Conservation (phyloP, 345 rosid species). For the Gossypium mustelinum region DNA sequence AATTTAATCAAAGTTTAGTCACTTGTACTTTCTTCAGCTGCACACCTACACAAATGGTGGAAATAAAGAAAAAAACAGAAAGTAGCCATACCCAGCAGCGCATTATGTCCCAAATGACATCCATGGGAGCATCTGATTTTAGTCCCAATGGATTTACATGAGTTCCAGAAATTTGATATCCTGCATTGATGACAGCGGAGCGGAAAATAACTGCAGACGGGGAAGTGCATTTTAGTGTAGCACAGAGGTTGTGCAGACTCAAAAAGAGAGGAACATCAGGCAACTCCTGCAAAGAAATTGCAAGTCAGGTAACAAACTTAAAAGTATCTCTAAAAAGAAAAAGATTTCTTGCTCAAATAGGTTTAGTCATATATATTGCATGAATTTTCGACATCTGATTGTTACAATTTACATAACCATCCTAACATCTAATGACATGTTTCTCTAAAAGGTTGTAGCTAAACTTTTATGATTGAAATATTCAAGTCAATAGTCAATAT, state of each 20-base stretch:
- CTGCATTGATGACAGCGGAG: constrained; percentile 94
- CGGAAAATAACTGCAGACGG: constrained; percentile 93
- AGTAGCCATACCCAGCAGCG: constrained; percentile 82
- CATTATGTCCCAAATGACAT: constrained; percentile 97
- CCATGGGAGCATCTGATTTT: constrained; percentile 99
- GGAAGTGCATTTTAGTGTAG: constrained; percentile 90
- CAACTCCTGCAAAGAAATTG: constrained; percentile 61
- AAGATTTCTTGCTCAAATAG: background rate
- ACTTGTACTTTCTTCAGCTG: background rate
- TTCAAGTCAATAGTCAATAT: background rate
- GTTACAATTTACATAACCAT: background rate
- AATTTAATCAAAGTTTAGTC: background rate
- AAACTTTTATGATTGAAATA: background rate
- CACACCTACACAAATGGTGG: background rate
- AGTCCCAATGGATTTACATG: constrained; percentile 90
- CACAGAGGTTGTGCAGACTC: constrained; percentile 93
- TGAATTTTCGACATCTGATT: background rate
- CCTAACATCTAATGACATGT: background rate
- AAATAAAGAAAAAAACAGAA: background rate
- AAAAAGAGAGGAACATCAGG: constrained; percentile 87
- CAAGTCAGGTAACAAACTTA: background rate
- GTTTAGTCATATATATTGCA: background rate
- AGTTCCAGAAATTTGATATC: constrained; percentile 86
- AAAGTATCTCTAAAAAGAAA: background rate
- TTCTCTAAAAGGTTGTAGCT: background rate